Base-by-base conservation (phyloP, 495 filamentous ascomycete species). In the Penicillium salamii region DNA sequence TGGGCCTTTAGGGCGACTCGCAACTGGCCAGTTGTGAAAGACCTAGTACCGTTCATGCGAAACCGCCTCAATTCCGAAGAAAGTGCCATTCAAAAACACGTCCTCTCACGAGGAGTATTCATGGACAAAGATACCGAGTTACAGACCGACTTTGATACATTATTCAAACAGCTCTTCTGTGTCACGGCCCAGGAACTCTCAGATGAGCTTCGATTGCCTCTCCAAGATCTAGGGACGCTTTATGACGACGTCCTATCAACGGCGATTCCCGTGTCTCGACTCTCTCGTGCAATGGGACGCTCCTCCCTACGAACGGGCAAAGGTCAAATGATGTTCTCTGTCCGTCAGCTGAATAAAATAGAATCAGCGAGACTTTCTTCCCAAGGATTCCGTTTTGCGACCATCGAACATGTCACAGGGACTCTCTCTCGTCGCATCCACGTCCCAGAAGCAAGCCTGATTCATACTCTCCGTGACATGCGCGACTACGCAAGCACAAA, bases 121-220 rank as follows among this genome's bases (percentile, higher is more conserved):
- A 63, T 62, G 31, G 62, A 73, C 39, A 61, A 68, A 34, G 68
- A 73, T 9, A 70, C 65, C 3, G 69, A 76, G 32, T n/a, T 70
- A 23, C 58, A 66, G 28, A 59, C 61, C n/a, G 77, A 88, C 49
- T 91, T 93, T 54, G 82, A 87, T 21, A 73, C 83, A 15, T 71
- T 89, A 11, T 91, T 96, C 68, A 86, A 89, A n/a, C 89, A 93
- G 48, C 75, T 88, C 5, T 96, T 96, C 68, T 95, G 90, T 54
- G 72, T 89, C 14, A 83, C 90, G 11, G 90, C 91, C 0, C 77
- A 84, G 3, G 80, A 82, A 33, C 79, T 96, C 11, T 87, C 91
- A 8, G 70, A 78, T 2, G 74, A 79, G 33, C 67, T 92, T 47
- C 74, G 85, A 52, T 71, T 79, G 26, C 70, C 79, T 3, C 62